Conservation (phyloP, 176 grass and related monocot species). For the Bonia amplexicaulis region DNA sequence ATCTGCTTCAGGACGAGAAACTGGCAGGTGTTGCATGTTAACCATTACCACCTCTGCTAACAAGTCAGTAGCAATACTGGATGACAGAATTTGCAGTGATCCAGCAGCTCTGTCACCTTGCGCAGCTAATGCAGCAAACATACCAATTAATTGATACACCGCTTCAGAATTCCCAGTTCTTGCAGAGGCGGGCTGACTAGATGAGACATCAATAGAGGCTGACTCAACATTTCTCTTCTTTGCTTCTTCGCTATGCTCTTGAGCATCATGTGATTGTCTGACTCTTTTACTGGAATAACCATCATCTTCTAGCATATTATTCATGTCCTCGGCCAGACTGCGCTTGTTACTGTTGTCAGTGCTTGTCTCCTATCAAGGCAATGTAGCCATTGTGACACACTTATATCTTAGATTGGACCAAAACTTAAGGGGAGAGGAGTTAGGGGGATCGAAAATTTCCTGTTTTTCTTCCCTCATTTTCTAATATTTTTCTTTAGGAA, state of each 20-base stretch:
- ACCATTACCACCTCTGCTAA: constrained; percentile 91
- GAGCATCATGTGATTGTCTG: constrained; percentile 43
- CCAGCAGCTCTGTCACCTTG: constrained; percentile 78
- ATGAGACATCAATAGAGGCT: constrained; percentile 25
- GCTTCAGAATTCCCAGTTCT: constrained; percentile 71
- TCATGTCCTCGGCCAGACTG: constrained; percentile 44
- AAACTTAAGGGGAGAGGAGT: neutral
- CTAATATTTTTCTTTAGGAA: neutral
- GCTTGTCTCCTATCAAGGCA: constrained; percentile 53
- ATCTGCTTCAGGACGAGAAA: constrained; percentile 45
- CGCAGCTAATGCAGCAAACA: constrained; percentile 84
- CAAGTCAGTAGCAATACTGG: constrained; percentile 85
- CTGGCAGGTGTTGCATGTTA: constrained; percentile 83
- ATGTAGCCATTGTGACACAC: constrained; percentile 15
- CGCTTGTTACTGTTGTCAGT: constrained; percentile 62
- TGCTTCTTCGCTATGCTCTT: constrained; percentile 32
- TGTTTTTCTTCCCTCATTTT: neutral
- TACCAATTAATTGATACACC: constrained; percentile 85
- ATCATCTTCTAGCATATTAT: constrained; percentile 53
- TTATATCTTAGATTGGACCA: neutral
- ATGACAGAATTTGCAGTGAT: constrained; percentile 73
- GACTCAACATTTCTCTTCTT: constrained; percentile 25
- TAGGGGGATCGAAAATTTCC: neutral
- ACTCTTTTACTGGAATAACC: constrained; percentile 55
- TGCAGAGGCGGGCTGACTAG: constrained; percentile 23